phyloP scores from a whole-genome alignment of 495 filamentous ascomycete species.

The Cudoniella acicularis region DNA sequence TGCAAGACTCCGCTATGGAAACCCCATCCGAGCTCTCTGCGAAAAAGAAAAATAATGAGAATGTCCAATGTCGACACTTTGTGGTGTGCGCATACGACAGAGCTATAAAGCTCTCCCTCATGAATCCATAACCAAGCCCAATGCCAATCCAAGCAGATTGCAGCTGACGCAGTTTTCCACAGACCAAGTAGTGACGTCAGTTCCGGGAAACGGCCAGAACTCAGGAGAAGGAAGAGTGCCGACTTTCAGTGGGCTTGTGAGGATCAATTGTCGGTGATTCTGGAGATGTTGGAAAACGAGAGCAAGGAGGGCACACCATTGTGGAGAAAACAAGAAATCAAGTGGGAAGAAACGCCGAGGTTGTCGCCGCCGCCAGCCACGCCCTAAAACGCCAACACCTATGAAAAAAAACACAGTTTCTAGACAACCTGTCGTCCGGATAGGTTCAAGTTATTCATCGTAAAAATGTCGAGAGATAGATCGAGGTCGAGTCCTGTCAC shows the following conservation, averaged over 20 bases:
- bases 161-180: not conserved
- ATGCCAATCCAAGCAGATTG: not conserved
- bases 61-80: slow-evolving; percentile 7
- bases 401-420: not conserved
- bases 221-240: not conserved
- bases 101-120: not conserved
- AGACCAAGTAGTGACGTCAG: not conserved
- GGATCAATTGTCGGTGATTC: slow-evolving; percentile 13
- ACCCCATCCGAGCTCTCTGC: too few relatives aligned
- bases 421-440: too few relatives aligned
- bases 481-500: not conserved
- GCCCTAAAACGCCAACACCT: not conserved
- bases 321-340: not conserved
- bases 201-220: not conserved
- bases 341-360: not conserved
- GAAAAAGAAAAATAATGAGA: too few relatives aligned
- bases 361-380: not conserved
- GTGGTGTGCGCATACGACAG: not conserved
- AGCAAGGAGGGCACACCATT: not conserved
- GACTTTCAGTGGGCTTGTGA: slow-evolving; percentile 10
- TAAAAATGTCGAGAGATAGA: not conserved
- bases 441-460: not conserved
- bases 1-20: too few relatives aligned
- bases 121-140: not conserved
- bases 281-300: slow-evolving; percentile 7